These are phyloP conservation scores for Dactylellina parvicollis DNA, from an alignment of 2,329 filamentous ascomycete genomes.

Conservation along the genomic window DNA sequence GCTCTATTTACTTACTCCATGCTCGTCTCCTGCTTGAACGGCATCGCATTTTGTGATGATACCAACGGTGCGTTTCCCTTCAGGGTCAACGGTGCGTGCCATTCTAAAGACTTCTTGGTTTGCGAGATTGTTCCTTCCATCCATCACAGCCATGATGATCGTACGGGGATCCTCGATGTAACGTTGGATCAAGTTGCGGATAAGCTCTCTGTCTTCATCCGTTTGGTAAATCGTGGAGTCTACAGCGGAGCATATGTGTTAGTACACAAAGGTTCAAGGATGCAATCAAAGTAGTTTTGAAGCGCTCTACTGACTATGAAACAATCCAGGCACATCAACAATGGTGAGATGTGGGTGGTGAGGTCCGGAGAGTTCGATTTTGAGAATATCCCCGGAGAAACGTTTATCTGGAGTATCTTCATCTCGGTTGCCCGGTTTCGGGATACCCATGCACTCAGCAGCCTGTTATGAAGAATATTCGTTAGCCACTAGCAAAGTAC, in stretches of 20 bases:
- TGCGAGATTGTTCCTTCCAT: slow-evolving; percentile 55
- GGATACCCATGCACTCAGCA: slow-evolving; percentile 55
- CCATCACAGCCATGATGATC: slow-evolving; percentile 57
- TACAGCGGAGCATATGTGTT: slow-evolving; percentile 30
- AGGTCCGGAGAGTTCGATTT: slow-evolving; percentile 57
- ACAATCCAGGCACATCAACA: slow-evolving; percentile 58
- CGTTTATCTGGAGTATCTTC: slow-evolving; percentile 36
- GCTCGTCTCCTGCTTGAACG: slow-evolving; percentile 56
- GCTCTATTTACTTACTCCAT: slow-evolving; percentile 17
- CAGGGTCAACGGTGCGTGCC: slow-evolving; percentile 56
- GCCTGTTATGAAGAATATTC: too few species aligned
- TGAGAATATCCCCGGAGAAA: slow-evolving; percentile 57
- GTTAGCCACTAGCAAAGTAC: too few species aligned
- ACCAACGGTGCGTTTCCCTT: slow-evolving; percentile 57
- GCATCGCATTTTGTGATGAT: slow-evolving; percentile 58
- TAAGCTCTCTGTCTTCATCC: slow-evolving; percentile 55
- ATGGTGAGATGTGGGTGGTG: slow-evolving; percentile 56
- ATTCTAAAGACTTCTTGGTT: slow-evolving; percentile 58
- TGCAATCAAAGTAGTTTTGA: background rate
- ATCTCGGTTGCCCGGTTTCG: slow-evolving; percentile 39
- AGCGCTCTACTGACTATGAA: slow-evolving; percentile 55
- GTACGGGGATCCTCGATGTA: slow-evolving; percentile 57
- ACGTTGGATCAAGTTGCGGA: slow-evolving; percentile 55
- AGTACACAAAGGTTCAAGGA: too few species aligned
- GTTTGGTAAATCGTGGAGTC: slow-evolving; percentile 57